Base-by-base conservation (phyloP, 495 filamentous ascomycete species). In the Symbiotaphrina buchneri region DNA sequence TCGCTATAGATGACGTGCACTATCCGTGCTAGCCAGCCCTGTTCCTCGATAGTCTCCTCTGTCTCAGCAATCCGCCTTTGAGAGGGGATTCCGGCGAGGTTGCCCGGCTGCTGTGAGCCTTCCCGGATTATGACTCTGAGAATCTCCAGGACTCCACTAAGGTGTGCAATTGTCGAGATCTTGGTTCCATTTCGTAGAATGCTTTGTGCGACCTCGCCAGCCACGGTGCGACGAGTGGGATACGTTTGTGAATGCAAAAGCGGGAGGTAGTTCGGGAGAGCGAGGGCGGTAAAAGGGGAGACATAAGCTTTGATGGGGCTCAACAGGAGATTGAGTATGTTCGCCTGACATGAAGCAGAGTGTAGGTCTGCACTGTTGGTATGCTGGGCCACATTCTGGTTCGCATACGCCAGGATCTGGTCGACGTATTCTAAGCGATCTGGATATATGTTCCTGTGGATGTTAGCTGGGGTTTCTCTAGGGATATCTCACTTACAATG, bases 21-120 rank as follows among this genome's bases (percentile, higher is more conserved):
- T 33, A 97, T 65, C 43, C 90, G 63, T 25, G 90, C 87, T 29
- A 97, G 56, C 75, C 82, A 91, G 21, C 87, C 87, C 60, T 97
- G 87, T 51, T 95, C 87, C 49, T 94, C 84, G 37, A 95, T 68
- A 0, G 85, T 94, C 51, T 97, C 87, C 24, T 95, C 90, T 1
- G 90, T 94, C 40, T 90, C 75, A 28, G 47, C 60, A 35, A 55
- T 74, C 45, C 63, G 74, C 51, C 53, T 53, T 32, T 71, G 65
- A 1, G 63, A 46, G 30, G 76, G 72, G 18, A 72, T 64, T 4
- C 80, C 81, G 7, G 82, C 77, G 43, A 91, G 92, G 17, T 80
- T 79, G 26, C 63, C 62, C 10, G 79, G 71, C 33, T 84, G 72
- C 39, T 92, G 85, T 10, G 71, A 68, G 5, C 85, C 87, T 49